phyloP scores from a whole-genome alignment of 495 filamentous ascomycete species.

The Trichoderma orchidacearum region DNA sequence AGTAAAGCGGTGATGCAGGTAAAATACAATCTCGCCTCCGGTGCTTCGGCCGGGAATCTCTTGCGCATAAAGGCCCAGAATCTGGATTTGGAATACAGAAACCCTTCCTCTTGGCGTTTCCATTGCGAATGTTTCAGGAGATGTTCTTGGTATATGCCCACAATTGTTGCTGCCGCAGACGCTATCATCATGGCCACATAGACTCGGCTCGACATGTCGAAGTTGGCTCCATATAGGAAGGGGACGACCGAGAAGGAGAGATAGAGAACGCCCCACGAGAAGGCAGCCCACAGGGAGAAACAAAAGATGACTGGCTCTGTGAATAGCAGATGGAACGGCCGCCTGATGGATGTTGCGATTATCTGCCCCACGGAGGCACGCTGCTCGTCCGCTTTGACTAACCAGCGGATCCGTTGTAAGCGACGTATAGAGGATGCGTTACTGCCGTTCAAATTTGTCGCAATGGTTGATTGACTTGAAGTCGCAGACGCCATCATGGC shows the following conservation, averaged over 20 bases:
- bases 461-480: not conserved
- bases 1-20: slow-evolving; percentile 55
- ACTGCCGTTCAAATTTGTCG: slow-evolving; percentile 5
- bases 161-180: slow-evolving; percentile 48
- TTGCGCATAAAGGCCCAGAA: slow-evolving; percentile 24
- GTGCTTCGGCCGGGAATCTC: slow-evolving; percentile 34
- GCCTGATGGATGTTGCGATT: slow-evolving; percentile 61
- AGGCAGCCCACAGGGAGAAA: slow-evolving; percentile 84
- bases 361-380: slow-evolving; percentile 53
- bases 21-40: slow-evolving; percentile 75
- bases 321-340: slow-evolving; percentile 75
- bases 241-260: slow-evolving; percentile 70
- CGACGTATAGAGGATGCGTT: slow-evolving; percentile 13
- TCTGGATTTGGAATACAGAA: not conserved
- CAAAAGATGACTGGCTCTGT: slow-evolving; percentile 93
- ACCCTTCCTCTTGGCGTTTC: slow-evolving; percentile 6
- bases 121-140: slow-evolving; percentile 28
- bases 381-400: slow-evolving; percentile 73
- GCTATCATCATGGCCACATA: slow-evolving; percentile 64
- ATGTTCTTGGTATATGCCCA: slow-evolving; percentile 62
- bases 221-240: slow-evolving; percentile 58
- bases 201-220: slow-evolving; percentile 53
- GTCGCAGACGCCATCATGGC: not conserved
- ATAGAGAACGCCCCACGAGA: slow-evolving; percentile 85
- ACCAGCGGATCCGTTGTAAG: slow-evolving; percentile 62